Evolutionary conservation across 768 basidiomycete species (phyloP), one percentile per base, ranked within the genome.

Genomic region (Suillus subaureus): DNA sequence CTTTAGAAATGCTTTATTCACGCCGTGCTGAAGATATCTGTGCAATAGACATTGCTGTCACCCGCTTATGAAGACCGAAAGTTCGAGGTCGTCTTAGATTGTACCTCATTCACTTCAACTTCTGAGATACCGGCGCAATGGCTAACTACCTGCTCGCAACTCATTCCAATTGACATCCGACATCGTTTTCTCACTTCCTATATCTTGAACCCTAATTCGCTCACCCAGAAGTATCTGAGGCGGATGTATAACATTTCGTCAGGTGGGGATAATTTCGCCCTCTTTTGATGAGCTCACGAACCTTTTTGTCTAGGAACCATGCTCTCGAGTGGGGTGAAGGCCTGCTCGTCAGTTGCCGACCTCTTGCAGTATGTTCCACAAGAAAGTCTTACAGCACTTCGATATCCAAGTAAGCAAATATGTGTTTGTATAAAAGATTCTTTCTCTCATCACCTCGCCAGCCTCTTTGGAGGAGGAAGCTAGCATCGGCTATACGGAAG

Each of bases 111-210:
- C 73, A 83, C 87, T 4, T 82, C 89, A 2, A 83, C 84, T 12
- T 92, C 92, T 0, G 92, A 94, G 75, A 80, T 94, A 9, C 94
- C 94, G 0, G 79, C 92, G 11, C 89, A 91, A 67, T 93, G 91
- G 90, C 73, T 94, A 55, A 92, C 90, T 75, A 90, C 87, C 62
- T 89, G 90, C 66, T 84, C 88, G 15, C 91, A 94, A 72, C 79
- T 92, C 23, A 85, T 91, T 62, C 92, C 94, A 7, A 73, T 75
- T 31, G 92, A 94, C 66, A 84, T 93, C 63, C 84, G 89, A 49
- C 73, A 76, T 37, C 85, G 87, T n/a, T 88, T 92, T 71, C 68
- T 75, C 40, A 84, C 77, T 4, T 83, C 88, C 18, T 87, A 91
- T 68, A 85, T 95, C 55, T 73, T 95, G 43, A 93, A 92, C 64